Percentiles rank a stretch among this genome's conserved stretches.
Evolutionary conservation across 345 rosid genomes (phyloP).

Genomic region (Arabidopsis suecica): DNA sequence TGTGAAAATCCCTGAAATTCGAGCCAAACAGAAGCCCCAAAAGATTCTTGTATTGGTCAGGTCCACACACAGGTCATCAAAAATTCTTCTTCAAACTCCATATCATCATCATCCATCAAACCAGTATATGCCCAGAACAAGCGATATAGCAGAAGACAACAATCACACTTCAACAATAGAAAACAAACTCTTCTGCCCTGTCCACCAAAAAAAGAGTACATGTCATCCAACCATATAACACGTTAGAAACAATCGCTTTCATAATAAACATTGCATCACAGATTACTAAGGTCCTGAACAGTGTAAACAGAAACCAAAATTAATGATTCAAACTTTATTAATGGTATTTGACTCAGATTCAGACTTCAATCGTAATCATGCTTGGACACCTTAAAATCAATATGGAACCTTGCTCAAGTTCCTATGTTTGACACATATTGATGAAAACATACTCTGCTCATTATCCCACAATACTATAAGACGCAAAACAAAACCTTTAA

Average conservation of each 20-base stretch:
- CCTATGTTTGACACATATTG: neutral
- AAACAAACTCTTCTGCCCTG: conserved; percentile 12
- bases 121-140: neutral
- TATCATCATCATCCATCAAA: conserved; percentile 31
- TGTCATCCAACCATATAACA: conserved; percentile 24
- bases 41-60: conserved; percentile 23
- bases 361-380: conserved; percentile 2
- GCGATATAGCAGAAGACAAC: neutral
- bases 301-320: neutral
- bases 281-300: neutral
- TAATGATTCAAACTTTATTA: too few relatives aligned
- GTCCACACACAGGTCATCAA: conserved; percentile 14
- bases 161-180: conserved; percentile 16
- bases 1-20: neutral
- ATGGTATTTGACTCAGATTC: conserved; percentile 9
- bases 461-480: neutral
- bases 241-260: conserved; percentile 3
- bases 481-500: neutral
- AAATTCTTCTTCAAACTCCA: conserved; percentile 19
- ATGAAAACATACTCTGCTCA: neutral
- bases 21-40: conserved; percentile 2
- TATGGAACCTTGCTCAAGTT: conserved; percentile 9
- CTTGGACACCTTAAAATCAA: conserved; percentile 4
- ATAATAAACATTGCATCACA: conserved; percentile 15
- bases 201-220: neutral